Conservation (phyloP, 805 yeast species). For the Pichia occidentalis region DNA sequence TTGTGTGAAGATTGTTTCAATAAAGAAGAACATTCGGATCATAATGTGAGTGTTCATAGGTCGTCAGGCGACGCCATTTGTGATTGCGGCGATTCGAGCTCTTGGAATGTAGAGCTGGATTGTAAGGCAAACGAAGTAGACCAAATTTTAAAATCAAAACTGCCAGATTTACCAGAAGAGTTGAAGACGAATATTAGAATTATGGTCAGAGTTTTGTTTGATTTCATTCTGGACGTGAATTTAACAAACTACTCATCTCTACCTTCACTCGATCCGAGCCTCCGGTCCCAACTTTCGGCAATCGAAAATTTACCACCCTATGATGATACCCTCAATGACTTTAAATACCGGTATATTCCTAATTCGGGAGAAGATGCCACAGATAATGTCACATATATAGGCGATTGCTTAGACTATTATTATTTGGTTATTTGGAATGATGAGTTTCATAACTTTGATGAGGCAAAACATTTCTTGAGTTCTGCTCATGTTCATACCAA, state of each 20-base stretch:
- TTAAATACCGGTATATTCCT: not conserved
- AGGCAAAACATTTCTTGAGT: slow-evolving; percentile 19
- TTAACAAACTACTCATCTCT: slow-evolving; percentile 28
- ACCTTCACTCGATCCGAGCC: slow-evolving; percentile 14
- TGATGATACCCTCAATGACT: not conserved
- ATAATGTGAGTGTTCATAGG: slow-evolving; percentile 49
- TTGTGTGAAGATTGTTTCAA: slow-evolving; percentile 69
- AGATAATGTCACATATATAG: not conserved
- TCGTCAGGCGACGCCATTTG: slow-evolving; percentile 55
- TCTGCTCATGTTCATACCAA: slow-evolving; percentile 5
- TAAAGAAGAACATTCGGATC: slow-evolving; percentile 59
- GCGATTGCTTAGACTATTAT: slow-evolving; percentile 27
- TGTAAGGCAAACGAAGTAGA: slow-evolving; percentile 34
- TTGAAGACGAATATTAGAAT: slow-evolving; percentile 20
- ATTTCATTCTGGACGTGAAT: slow-evolving; percentile 37
- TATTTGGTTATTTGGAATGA: slow-evolving; percentile 69
- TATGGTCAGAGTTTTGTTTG: slow-evolving; percentile 30
- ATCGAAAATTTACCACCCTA: not conserved
- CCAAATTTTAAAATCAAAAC: slow-evolving; percentile 3
- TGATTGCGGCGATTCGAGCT: slow-evolving; percentile 67
- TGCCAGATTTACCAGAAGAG: slow-evolving; percentile 16
- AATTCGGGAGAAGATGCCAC: not conserved
- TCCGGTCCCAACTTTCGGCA: not conserved
- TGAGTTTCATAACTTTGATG: slow-evolving; percentile 55
- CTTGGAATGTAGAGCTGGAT: slow-evolving; percentile 48